These are phyloP conservation scores for Drechslerella stenobrocha DNA, from an alignment of 2,329 filamentous ascomycete species.

Conservation along the genomic window DNA sequence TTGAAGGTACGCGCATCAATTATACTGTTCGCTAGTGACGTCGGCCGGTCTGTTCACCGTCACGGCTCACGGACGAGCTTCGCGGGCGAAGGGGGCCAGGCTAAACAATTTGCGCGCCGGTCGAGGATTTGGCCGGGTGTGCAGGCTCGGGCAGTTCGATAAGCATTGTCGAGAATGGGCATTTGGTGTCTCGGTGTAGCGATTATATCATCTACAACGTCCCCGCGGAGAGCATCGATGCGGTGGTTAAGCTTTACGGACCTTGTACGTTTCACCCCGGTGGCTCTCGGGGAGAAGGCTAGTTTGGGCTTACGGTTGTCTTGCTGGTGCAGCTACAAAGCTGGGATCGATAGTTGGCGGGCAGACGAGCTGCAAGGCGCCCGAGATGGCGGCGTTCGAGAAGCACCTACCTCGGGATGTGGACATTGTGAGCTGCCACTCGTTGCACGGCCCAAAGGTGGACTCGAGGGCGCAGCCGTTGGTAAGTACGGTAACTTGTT, in stretches of 20 bases:
- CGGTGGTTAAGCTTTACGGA: constrained; percentile 83
- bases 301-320: neutral
- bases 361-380: constrained; percentile 97
- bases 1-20: constrained; percentile 64
- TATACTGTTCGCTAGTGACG: no score
- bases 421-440: constrained; percentile 93
- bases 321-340: constrained; percentile 78
- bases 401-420: constrained; percentile 83
- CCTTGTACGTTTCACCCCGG: constrained; percentile 70
- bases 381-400: constrained; percentile 92
- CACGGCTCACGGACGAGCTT: no score
- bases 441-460: constrained; percentile 88
- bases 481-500: constrained; percentile 58
- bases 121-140: neutral
- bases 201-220: constrained; percentile 99
- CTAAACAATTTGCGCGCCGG: no score
- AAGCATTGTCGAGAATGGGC: constrained; percentile 89
- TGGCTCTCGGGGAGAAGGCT: neutral
- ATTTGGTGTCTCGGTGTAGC: constrained; percentile 91
- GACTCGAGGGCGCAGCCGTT: constrained; percentile 87
- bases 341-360: constrained; percentile 92
- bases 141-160: constrained; percentile 58
- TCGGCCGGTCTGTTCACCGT: no score
- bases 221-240: constrained; percentile 86
- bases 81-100: no score